Evolutionary conservation across 768 basidiomycete species (phyloP).

Genomic region (Cyclocybe cylindracea): DNA sequence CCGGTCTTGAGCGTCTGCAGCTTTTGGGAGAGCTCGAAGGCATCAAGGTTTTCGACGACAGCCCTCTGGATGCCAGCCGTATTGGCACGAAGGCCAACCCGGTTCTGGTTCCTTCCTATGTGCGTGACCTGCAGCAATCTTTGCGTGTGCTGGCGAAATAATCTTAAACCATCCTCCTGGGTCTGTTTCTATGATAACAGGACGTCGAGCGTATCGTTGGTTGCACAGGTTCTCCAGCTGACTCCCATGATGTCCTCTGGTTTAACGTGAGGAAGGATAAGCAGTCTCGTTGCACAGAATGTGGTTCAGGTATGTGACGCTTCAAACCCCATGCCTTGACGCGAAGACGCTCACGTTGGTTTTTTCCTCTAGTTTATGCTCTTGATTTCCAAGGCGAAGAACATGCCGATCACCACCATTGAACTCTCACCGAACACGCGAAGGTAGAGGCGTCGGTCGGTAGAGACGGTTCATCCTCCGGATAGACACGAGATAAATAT

Average conservation of each 20-base stretch:
- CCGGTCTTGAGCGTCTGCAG: constrained; percentile 96
- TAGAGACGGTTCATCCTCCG: constrained; percentile 9
- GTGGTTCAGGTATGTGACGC: constrained; percentile 76
- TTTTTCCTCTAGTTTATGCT: constrained; percentile 55
- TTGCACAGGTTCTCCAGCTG: constrained; percentile 93
- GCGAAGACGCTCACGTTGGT: constrained; percentile 1
- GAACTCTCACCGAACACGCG: constrained; percentile 8
- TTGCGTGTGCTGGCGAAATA: background rate
- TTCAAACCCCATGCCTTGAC: background rate
- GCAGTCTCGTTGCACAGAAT: constrained; percentile 85
- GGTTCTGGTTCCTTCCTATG: constrained; percentile 83
- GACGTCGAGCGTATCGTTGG: constrained; percentile 84
- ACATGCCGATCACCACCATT: constrained; percentile 49
- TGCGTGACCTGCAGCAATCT: constrained; percentile 38
- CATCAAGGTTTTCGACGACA: constrained; percentile 85
- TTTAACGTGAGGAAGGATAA: constrained; percentile 66
- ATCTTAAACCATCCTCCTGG: background rate
- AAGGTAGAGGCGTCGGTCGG: constrained; percentile 2
- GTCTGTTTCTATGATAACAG: constrained; percentile 36
- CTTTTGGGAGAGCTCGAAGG: constrained; percentile 87
- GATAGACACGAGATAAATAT: constrained; percentile 20
- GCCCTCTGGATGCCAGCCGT: constrained; percentile 80
- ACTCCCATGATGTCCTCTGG: constrained; percentile 95
- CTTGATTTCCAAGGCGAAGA: constrained; percentile 72
- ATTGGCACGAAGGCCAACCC: constrained; percentile 88